Conservation (phyloP, 2,329 filamentous ascomycete genomes). For the Ophiostoma tasmaniense region DNA sequence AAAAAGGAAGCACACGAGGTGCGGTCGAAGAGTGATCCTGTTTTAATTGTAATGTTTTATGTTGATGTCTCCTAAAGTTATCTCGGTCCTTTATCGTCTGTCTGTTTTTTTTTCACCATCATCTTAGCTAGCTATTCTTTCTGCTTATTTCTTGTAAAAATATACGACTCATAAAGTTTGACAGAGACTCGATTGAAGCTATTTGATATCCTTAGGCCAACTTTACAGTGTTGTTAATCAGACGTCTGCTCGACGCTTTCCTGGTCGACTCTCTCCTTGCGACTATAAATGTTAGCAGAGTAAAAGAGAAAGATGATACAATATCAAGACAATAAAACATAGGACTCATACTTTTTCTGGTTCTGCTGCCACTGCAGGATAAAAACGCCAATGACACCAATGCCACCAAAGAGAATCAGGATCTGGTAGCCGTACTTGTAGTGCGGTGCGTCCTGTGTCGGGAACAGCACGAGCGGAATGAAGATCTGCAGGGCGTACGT, state of each 20-base stretch:
- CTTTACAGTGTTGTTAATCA: no score
- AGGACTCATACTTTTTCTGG: neutral
- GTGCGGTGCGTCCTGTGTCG: conserved; percentile 29
- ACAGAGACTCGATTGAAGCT: neutral
- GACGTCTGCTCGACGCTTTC: neutral
- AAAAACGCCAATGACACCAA: conserved; percentile 21
- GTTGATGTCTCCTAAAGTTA: neutral
- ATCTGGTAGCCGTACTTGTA: conserved; percentile 30
- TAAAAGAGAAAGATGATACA: neutral
- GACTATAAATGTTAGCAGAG: neutral
- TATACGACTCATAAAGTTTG: neutral
- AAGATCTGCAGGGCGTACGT: conserved; percentile 19
- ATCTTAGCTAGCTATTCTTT: neutral
- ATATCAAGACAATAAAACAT: neutral
- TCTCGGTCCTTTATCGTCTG: neutral
- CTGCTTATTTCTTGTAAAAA: neutral
- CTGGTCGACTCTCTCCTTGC: conserved; percentile 4
- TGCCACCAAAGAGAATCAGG: conserved; percentile 27
- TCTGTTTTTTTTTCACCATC: neutral
- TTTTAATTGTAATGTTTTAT: neutral
- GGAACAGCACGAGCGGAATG: conserved; percentile 26
- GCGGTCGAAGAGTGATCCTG: neutral
- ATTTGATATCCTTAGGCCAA: no score
- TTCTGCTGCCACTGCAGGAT: conserved; percentile 16
- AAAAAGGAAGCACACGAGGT: neutral